phyloP scores from a whole-genome alignment of 2,329 filamentous ascomycete genomes.

The Nannizzia gypsea region DNA sequence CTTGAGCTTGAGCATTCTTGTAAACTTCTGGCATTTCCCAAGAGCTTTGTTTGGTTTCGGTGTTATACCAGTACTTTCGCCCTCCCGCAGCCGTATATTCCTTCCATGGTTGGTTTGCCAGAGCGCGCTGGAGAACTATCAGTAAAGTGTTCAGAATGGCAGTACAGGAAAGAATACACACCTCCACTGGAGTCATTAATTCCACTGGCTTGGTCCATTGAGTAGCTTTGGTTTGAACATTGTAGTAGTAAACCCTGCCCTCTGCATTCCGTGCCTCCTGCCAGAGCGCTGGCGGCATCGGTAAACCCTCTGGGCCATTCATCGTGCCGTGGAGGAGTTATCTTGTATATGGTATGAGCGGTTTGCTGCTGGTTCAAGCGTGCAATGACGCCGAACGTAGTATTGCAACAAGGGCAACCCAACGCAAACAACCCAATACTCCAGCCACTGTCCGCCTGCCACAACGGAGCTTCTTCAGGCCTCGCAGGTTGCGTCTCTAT shows the following conservation, averaged over 20 bases:
- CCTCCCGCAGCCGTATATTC: constrained; percentile 81
- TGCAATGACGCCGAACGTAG: neutral
- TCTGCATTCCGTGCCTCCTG: constrained; percentile 70
- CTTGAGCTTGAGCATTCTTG: constrained; percentile 58
- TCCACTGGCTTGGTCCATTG: constrained; percentile 93
- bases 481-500: neutral
- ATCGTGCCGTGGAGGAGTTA: neutral
- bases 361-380: neutral
- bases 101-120: constrained; percentile 79
- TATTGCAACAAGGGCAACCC: neutral
- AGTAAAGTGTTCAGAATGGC: constrained; percentile 12
- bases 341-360: neutral
- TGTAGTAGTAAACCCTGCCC: constrained; percentile 84
- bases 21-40: constrained; percentile 89
- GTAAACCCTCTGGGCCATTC: constrained; percentile 13
- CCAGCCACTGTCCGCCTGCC: neutral
- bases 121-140: constrained; percentile 51
- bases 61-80: constrained; percentile 91
- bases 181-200: constrained; percentile 72
- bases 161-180: constrained; percentile 28
- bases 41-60: constrained; percentile 77
- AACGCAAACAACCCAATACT: neutral
- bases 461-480: neutral
- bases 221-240: constrained; percentile 70
- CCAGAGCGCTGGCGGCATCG: constrained; percentile 50